A percentile compares a stretch with the other conserved stretches of the same genome.
Conservation (phyloP, 345 rosid genomes). For the Camelina laxa region DNA sequence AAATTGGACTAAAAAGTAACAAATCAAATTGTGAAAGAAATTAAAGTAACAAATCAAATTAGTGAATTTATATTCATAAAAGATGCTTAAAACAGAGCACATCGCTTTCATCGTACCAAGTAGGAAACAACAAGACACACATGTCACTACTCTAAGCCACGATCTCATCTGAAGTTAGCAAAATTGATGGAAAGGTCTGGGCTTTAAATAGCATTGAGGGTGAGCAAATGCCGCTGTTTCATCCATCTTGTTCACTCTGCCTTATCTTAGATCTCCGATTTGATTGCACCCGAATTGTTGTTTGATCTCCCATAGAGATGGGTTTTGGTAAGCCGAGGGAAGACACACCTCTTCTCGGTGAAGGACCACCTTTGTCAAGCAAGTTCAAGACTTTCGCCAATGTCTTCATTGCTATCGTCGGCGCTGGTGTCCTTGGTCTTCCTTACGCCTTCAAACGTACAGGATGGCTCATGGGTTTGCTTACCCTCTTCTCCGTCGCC, state of each 20-base stretch:
- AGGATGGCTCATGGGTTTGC: constrained; percentile 75
- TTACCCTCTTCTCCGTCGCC: constrained; percentile 65
- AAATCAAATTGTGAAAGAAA: too few species aligned
- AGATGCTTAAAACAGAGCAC: too few species aligned
- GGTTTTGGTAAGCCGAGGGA: constrained; percentile 50
- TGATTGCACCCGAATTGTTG: background rate
- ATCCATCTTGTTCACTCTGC: background rate
- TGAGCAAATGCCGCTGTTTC: background rate
- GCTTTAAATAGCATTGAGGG: background rate
- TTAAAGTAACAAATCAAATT: too few species aligned
- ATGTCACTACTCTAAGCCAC: background rate
- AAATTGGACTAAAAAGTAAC: too few species aligned
- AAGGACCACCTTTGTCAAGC: constrained; percentile 53
- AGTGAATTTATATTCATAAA: too few species aligned
- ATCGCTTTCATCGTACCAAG: too few species aligned
- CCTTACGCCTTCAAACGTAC: constrained; percentile 86
- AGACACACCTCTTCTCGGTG: constrained; percentile 69
- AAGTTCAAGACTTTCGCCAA: constrained; percentile 81
- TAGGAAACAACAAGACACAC: too few species aligned
- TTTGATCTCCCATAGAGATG: constrained; percentile 45
- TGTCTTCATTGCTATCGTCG: constrained; percentile 85
- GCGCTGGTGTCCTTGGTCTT: constrained; percentile 84
- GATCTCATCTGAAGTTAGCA: background rate
- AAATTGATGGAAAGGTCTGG: background rate
- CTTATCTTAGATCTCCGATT: background rate